Conservation (phyloP, 306 rosid genomes). For the Leucaena leucocephala region DNA sequence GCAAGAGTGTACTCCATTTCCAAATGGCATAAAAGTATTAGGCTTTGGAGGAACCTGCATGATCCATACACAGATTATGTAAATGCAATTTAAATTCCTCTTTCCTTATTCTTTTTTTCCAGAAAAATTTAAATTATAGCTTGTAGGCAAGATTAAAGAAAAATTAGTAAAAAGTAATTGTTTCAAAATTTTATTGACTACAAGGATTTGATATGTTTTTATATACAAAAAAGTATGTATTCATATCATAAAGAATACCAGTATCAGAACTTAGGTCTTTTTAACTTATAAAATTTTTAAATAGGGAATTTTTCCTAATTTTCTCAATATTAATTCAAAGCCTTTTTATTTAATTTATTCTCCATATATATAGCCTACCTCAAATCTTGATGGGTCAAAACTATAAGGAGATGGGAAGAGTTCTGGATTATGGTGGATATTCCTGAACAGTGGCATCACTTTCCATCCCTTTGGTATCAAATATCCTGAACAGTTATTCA, state of each 20-base stretch:
- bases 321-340: not conserved
- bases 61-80: not conserved
- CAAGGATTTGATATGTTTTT: too few relatives aligned
- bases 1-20: slow-evolving; percentile 84
- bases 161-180: too few relatives aligned
- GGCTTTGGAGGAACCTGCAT: slow-evolving; percentile 68
- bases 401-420: slow-evolving; percentile 69
- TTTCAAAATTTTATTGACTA: not conserved
- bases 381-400: slow-evolving; percentile 92
- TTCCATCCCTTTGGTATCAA: slow-evolving; percentile 98
- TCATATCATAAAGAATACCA: too few relatives aligned
- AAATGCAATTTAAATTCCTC: not conserved
- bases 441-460: slow-evolving; percentile 95
- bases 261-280: too few relatives aligned
- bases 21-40: slow-evolving; percentile 91
- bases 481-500: slow-evolving; percentile 54
- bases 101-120: not conserved
- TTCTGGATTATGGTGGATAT: slow-evolving; percentile 86
- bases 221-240: too few relatives aligned
- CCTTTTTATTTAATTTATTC: not conserved
- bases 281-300: too few relatives aligned
- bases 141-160: too few relatives aligned
- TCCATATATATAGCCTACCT: slow-evolving; percentile 44
- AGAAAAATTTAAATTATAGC: too few relatives aligned
- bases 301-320: too few relatives aligned